Evolutionary conservation across 2,329 filamentous ascomycete genomes (phyloP).

Genomic region (Fusarium buxicola): DNA sequence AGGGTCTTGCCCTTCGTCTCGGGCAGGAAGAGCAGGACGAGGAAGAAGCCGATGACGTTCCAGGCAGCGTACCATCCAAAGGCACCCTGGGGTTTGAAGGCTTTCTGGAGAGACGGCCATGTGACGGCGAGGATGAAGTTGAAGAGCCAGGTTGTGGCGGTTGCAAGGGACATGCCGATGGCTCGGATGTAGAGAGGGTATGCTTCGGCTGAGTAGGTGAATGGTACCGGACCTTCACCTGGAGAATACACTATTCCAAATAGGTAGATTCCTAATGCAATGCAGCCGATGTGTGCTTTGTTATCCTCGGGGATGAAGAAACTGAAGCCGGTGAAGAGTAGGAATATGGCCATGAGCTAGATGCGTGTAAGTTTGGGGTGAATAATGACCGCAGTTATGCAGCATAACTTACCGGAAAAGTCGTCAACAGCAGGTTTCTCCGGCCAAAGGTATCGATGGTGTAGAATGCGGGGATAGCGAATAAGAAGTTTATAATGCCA

Average conservation of each 20-base stretch:
- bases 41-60: slow-evolving; percentile 57
- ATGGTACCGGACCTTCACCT: slow-evolving; percentile 49
- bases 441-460: slow-evolving; percentile 29
- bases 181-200: slow-evolving; percentile 51
- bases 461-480: slow-evolving; percentile 30
- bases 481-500: slow-evolving; percentile 25
- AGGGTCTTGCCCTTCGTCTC: slow-evolving; percentile 62
- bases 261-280: slow-evolving; percentile 49
- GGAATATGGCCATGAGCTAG: slow-evolving; percentile 65
- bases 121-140: slow-evolving; percentile 47
- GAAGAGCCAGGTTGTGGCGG: slow-evolving; percentile 53
- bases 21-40: slow-evolving; percentile 61
- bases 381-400: neutral
- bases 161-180: slow-evolving; percentile 50
- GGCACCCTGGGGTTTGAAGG: slow-evolving; percentile 45
- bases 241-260: slow-evolving; percentile 49
- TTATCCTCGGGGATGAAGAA: slow-evolving; percentile 42
- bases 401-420: slow-evolving; percentile 1
- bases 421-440: slow-evolving; percentile 7
- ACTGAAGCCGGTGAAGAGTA: slow-evolving; percentile 55
- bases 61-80: slow-evolving; percentile 60
- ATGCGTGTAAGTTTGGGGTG: slow-evolving; percentile 37
- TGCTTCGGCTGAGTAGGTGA: slow-evolving; percentile 51
- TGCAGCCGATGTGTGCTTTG: slow-evolving; percentile 43
- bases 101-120: slow-evolving; percentile 44